Evolutionary conservation across 305 asterid species (phyloP).

Genomic region (Fraxinus platypoda): DNA sequence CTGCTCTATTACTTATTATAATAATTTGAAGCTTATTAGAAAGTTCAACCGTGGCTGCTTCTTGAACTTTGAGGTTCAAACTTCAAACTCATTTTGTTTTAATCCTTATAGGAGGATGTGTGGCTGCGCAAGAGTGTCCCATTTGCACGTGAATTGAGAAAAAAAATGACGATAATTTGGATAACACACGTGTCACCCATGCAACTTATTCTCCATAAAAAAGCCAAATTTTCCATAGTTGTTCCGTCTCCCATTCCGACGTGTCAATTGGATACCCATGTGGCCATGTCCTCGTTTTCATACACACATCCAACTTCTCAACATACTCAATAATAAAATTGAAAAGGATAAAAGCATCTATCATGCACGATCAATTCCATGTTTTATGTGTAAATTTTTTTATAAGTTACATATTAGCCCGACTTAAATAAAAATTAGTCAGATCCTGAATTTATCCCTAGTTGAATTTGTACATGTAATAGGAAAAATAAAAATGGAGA

Average conservation of each 20-base stretch:
- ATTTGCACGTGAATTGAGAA: constrained; percentile 29
- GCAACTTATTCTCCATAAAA: constrained; percentile 28
- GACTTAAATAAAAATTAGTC: too few relatives aligned
- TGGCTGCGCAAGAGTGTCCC: not conserved
- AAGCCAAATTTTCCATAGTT: constrained; percentile 5
- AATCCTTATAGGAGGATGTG: not conserved
- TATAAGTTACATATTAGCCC: too few relatives aligned
- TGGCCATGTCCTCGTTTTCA: not conserved
- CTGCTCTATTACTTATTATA: too few relatives aligned
- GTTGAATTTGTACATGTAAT: too few relatives aligned
- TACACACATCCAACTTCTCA: too few relatives aligned
- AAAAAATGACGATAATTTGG: constrained; percentile 6
- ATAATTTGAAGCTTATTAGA: not conserved
- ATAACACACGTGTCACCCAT: constrained; percentile 31
- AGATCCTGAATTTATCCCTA: too few relatives aligned
- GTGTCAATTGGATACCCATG: not conserved
- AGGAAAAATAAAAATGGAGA: too few relatives aligned
- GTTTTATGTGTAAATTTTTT: too few relatives aligned
- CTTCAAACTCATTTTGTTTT: not conserved
- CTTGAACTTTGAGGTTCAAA: constrained; percentile 9
- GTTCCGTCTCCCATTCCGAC: constrained; percentile 2
- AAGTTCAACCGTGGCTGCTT: not conserved
- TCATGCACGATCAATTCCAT: too few relatives aligned
- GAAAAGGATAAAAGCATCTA: too few relatives aligned
- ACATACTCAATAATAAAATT: too few relatives aligned